Percentiles rank a stretch among this genome's conserved stretches.
Conservation (phyloP, 1,284 basidiomycete genomes). For the Laetiporus sulphureus region DNA sequence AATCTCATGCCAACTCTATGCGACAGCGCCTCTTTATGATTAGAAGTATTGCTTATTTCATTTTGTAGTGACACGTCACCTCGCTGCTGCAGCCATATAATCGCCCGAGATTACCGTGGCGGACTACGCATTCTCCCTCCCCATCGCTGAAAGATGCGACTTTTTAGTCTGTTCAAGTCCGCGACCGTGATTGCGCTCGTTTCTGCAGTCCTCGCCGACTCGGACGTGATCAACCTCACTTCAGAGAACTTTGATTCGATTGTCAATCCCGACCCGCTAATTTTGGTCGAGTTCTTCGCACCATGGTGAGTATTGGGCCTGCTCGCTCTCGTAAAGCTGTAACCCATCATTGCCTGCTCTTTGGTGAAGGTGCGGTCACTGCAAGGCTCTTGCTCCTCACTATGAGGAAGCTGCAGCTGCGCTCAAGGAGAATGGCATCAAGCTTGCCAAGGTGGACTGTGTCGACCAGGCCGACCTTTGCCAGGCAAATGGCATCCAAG, state of each 20-base stretch:
- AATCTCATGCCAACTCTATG: too few species aligned
- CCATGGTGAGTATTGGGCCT: slow-evolving; percentile 77
- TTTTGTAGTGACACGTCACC: not conserved
- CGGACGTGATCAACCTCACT: slow-evolving; percentile 82
- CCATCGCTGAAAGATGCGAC: slow-evolving; percentile 48
- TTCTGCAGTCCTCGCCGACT: slow-evolving; percentile 52
- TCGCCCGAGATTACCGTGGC: not conserved
- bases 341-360: slow-evolving; percentile 6
- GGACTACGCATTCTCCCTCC: slow-evolving; percentile 12
- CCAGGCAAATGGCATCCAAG: slow-evolving; percentile 77
- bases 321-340: too few species aligned
- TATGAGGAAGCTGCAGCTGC: slow-evolving; percentile 95
- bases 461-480: slow-evolving; percentile 87
- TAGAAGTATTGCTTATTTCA: not conserved
- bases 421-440: slow-evolving; percentile 86
- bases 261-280: slow-evolving; percentile 68
- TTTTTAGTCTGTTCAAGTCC: slow-evolving; percentile 44
- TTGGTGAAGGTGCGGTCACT: slow-evolving; percentile 92
- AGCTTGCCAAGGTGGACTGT: slow-evolving; percentile 95
- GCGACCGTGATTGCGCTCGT: slow-evolving; percentile 49
- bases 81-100: slow-evolving; percentile 8
- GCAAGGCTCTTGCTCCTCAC: slow-evolving; percentile 88
- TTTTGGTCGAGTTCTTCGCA: slow-evolving; percentile 95
- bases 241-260: slow-evolving; percentile 64
- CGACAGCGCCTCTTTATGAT: slow-evolving; percentile 6